Evolutionary conservation across 371 early-diverging fungal species (phyloP).

Genomic region (Coemansia sp.): DNA sequence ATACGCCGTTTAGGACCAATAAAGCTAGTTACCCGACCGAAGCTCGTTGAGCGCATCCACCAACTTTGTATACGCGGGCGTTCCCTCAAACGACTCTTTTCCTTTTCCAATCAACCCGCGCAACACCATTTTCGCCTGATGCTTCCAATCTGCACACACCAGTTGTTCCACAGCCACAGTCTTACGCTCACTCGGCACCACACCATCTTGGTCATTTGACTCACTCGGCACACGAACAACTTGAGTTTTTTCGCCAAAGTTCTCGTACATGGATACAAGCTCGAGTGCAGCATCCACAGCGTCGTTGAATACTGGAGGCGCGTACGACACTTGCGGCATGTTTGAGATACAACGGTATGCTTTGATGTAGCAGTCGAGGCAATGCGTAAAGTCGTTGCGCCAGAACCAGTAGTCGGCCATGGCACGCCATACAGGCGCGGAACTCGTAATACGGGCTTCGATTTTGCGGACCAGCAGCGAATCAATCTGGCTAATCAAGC

Average conservation of each 20-base stretch:
- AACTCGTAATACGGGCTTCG: slow-evolving; percentile 70
- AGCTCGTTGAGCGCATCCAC: slow-evolving; percentile 32
- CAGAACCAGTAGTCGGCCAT: slow-evolving; percentile 75
- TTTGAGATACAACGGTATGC: slow-evolving; percentile 79
- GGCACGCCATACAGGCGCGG: slow-evolving; percentile 73
- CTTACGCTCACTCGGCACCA: slow-evolving; percentile 23
- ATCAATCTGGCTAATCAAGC: slow-evolving; percentile 26
- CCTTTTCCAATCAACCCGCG: slow-evolving; percentile 81
- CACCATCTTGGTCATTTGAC: slow-evolving; percentile 29
- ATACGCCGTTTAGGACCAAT: not conserved
- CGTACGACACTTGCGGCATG: slow-evolving; percentile 62
- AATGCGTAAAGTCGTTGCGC: slow-evolving; percentile 59
- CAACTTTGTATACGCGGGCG: slow-evolving; percentile 57
- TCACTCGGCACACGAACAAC: slow-evolving; percentile 30
- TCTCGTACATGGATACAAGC: slow-evolving; percentile 76
- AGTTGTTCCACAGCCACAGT: slow-evolving; percentile 37
- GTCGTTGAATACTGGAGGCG: slow-evolving; percentile 68
- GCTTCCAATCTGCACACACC: slow-evolving; percentile 85
- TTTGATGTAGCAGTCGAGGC: slow-evolving; percentile 77
- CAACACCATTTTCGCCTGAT: slow-evolving; percentile 76
- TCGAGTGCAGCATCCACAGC: slow-evolving; percentile 69
- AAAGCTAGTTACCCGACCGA: slow-evolving; percentile 21
- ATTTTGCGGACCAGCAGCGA: slow-evolving; percentile 65
- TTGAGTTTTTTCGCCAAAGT: slow-evolving; percentile 58
- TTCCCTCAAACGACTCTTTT: slow-evolving; percentile 70